These are phyloP conservation scores for Dothideomycetes sp. DNA, from an alignment of 2,329 filamentous ascomycete species.

Conservation along the genomic window DNA sequence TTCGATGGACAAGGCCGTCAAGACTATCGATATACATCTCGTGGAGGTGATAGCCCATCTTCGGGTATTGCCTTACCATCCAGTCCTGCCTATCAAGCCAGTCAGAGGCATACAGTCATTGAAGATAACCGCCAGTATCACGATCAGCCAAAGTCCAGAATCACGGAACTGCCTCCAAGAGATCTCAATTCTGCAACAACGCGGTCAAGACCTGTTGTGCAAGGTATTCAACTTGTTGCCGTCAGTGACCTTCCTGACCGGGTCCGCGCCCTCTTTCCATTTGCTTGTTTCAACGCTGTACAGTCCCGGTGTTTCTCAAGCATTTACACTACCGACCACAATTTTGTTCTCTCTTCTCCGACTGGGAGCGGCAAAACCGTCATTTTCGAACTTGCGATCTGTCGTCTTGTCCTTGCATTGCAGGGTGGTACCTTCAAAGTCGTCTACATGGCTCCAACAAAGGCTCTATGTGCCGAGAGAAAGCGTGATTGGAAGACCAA, in stretches of 20 bases:
- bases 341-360: constrained; percentile 69
- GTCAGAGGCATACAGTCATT: constrained; percentile 16
- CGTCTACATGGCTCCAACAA: constrained; percentile 76
- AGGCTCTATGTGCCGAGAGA: constrained; percentile 68
- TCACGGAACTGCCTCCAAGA: no score
- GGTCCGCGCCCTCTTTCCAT: constrained; percentile 60
- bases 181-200: not conserved
- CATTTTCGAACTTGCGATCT: constrained; percentile 72
- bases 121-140: not conserved
- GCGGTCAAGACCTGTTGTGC: constrained; percentile 33
- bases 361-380: constrained; percentile 81
- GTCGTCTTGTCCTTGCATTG: constrained; percentile 50
- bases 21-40: not conserved
- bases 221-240: constrained; percentile 51
- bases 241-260: constrained; percentile 55
- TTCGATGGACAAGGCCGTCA: no score
- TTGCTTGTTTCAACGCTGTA: constrained; percentile 66
- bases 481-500: constrained; percentile 68
- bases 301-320: constrained; percentile 67
- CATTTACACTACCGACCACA: constrained; percentile 58
- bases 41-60: constrained; percentile 1
- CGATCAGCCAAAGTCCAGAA: no score
- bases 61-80: constrained; percentile 14
- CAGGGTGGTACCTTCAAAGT: constrained; percentile 60
- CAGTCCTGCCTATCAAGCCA: constrained; percentile 29